Conservation (phyloP, 768 basidiomycete genomes). For the Lactifluus rugatus region DNA sequence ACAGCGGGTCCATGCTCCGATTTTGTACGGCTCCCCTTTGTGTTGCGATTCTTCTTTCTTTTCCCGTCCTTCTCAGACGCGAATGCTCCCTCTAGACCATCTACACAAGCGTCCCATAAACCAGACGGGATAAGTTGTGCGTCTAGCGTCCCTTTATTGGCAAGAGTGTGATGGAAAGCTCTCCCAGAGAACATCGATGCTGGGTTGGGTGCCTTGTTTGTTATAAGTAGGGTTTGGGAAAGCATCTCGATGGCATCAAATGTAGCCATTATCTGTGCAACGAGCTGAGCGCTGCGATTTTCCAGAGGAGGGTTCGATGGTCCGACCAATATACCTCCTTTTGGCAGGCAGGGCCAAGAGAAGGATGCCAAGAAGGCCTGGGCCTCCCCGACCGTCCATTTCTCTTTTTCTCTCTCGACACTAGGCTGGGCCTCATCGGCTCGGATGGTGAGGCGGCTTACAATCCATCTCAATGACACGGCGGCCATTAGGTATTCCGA, state of each 20-base stretch:
- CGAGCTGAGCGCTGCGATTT: constrained; percentile 58
- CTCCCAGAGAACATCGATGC: constrained; percentile 48
- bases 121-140: constrained; percentile 2
- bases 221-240: constrained; percentile 50
- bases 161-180: constrained; percentile 46
- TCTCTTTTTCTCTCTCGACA: constrained; percentile 54
- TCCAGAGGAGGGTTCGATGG: constrained; percentile 30
- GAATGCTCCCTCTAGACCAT: constrained; percentile 12
- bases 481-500: constrained; percentile 39
- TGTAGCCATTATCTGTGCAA: constrained; percentile 52
- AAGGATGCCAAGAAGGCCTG: constrained; percentile 49
- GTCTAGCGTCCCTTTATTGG: constrained; percentile 23
- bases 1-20: neutral
- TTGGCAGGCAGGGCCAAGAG: constrained; percentile 12
- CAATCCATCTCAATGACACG: constrained; percentile 56
- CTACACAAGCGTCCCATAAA: constrained; percentile 19
- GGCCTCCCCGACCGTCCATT: constrained; percentile 61
- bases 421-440: constrained; percentile 38
- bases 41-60: constrained; percentile 21
- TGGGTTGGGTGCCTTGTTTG: constrained; percentile 36
- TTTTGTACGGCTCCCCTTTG: constrained; percentile 27
- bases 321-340: constrained; percentile 6
- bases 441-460: constrained; percentile 40
- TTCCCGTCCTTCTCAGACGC: constrained; percentile 3
- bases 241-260: constrained; percentile 52